Conservation (phyloP, 2,329 filamentous ascomycete genomes). For the Falciphora oryzae region DNA sequence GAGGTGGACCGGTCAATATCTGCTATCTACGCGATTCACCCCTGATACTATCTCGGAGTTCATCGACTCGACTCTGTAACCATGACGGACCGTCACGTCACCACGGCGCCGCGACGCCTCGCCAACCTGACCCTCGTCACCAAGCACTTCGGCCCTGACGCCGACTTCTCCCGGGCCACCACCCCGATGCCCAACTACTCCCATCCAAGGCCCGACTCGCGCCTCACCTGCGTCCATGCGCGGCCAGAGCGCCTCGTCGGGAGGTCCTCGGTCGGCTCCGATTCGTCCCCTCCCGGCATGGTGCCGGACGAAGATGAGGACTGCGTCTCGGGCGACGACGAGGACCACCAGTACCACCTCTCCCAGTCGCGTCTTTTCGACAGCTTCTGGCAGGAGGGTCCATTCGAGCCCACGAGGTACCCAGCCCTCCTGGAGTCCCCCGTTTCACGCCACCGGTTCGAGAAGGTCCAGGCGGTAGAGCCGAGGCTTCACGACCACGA, state of each 20-base stretch:
- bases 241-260: slow-evolving; percentile 4
- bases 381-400: slow-evolving; percentile 8
- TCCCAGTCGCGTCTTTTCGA: slow-evolving; percentile 7
- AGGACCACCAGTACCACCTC: slow-evolving; percentile 9
- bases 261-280: slow-evolving; percentile 8
- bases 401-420: slow-evolving; percentile 6
- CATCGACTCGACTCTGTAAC: background rate
- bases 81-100: background rate
- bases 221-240: background rate
- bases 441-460: background rate
- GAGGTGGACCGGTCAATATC: background rate
- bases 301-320: slow-evolving; percentile 7
- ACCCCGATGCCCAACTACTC: slow-evolving; percentile 7
- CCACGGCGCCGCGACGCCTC: slow-evolving; percentile 4
- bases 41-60: background rate
- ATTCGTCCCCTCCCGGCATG: slow-evolving; percentile 7
- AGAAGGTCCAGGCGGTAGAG: background rate
- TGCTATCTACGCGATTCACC: background rate
- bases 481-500: background rate
- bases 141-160: slow-evolving; percentile 7
- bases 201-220: background rate
- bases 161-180: background rate
- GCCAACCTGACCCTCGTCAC: slow-evolving; percentile 8
- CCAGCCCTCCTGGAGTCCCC: slow-evolving; percentile 9
- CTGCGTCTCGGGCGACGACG: background rate